These are phyloP conservation scores for Opeltia flavorubescens DNA, from an alignment of 495 filamentous ascomycete genomes.

Conservation along the genomic window DNA sequence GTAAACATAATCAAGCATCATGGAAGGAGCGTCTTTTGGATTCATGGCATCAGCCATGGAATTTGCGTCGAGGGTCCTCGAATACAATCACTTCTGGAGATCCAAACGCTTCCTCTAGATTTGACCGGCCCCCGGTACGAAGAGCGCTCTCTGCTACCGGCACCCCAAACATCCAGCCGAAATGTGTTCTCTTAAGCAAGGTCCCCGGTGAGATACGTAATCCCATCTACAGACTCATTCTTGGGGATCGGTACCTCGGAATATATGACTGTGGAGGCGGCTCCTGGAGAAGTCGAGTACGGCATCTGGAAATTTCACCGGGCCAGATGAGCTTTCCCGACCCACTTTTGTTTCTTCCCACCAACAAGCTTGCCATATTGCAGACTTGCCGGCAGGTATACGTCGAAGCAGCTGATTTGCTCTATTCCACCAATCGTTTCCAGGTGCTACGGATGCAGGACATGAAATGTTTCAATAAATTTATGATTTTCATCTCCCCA, in stretches of 20 bases:
- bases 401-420: not conserved
- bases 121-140: not conserved
- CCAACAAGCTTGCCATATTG: not conserved
- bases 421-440: not conserved
- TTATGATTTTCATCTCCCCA: not conserved
- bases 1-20: too few species aligned
- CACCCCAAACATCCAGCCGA: not conserved
- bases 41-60: not conserved
- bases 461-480: not conserved
- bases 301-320: not conserved
- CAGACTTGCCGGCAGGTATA: not conserved
- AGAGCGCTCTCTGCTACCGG: not conserved
- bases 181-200: not conserved
- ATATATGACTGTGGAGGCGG: not conserved
- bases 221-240: not conserved
- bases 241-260: not conserved
- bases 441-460: not conserved
- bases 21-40: not conserved
- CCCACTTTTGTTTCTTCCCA: not conserved
- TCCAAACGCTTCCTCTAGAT: not conserved
- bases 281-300: not conserved
- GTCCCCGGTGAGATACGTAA: not conserved
- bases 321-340: not conserved
- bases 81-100: not conserved
- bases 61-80: not conserved